Base-by-base conservation (phyloP, 2,329 filamentous ascomycete genomes). In the Gliomastix tumulicola region DNA sequence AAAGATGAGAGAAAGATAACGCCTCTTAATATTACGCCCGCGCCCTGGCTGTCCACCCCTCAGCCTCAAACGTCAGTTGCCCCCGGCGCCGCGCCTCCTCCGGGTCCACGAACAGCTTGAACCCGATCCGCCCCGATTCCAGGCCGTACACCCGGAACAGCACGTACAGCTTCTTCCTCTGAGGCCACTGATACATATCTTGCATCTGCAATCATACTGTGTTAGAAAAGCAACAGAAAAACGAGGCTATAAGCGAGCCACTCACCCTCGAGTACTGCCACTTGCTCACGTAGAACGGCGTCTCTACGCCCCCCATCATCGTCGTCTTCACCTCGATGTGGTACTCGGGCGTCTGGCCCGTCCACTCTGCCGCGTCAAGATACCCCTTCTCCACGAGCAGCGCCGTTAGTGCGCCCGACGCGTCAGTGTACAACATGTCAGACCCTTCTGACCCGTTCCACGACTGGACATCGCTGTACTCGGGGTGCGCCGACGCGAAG, bases 301-400 rank as follows among this genome's bases (percentile, higher is more conserved):
- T 62, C 3, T 55, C 48, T 28, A 52, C 59, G 3, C 43, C 32
- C 1, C 49, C 48, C 0, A 59, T n/a, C n/a, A n/a, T 63, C 0
- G 69, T 73, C 2, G 66, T 59, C 44, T 75, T 75, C 21, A 75
- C 69, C 37, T 75, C 71, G 4, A 75, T 62, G 19, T 59, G 64
- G 42, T 69, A 75, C 21, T 54, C 43, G 2, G 59, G 66, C 5
- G 34, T 44, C 35, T 40, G 41, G 12, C 32, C 45, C 11, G 27
- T 21, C 55, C 59, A 66, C 3, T 43, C 40, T n/a, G 25, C 17
- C 16, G 25, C 20, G 7, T 44, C 39, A 1, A 63, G 45, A 35
- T 65, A 56, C 3, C 57, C 54, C 16, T 48, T 49, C 6, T 51
- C 43, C 3, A 62, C 47, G 3, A 69, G 40, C 6, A 56, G 25